phyloP scores from a whole-genome alignment of 2,329 filamentous ascomycete genomes.

The Exophiala bonariae region DNA sequence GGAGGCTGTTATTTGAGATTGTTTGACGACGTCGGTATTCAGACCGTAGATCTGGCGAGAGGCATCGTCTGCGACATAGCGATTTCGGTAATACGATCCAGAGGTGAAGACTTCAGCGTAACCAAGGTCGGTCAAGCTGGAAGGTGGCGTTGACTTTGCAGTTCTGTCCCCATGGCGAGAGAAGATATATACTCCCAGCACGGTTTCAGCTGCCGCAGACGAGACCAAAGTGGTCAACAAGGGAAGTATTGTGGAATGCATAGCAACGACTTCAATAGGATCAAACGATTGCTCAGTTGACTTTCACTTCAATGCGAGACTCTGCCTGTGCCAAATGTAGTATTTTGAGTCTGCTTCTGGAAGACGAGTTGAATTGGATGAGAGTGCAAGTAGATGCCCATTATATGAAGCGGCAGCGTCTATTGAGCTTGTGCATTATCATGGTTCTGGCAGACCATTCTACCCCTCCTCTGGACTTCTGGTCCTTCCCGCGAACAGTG shows the following conservation, averaged over 20 bases:
- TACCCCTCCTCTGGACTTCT: too few species aligned
- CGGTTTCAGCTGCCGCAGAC: conserved; percentile 54
- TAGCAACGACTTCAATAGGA: too few species aligned
- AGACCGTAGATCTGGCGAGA: conserved; percentile 65
- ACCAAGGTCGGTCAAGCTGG: conserved; percentile 71
- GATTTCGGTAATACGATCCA: conserved; percentile 72
- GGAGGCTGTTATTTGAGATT: conserved; percentile 67
- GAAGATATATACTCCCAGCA: conserved; percentile 84
- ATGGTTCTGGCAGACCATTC: too few species aligned
- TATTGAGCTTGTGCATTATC: too few species aligned
- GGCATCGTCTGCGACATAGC: conserved; percentile 68
- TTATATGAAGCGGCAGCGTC: too few species aligned
- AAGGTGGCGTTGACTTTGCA: conserved; percentile 64
- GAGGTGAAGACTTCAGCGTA: conserved; percentile 71
- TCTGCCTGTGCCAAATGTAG: too few species aligned
- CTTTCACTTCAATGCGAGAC: too few species aligned
- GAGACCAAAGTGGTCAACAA: conserved; percentile 15
- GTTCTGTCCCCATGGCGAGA: conserved; percentile 88
- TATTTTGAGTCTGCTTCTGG: too few species aligned
- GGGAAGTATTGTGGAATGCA: not conserved
- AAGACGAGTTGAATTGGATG: too few species aligned
- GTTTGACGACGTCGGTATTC: conserved; percentile 64
- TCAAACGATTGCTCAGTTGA: too few species aligned
- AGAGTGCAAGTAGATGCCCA: too few species aligned
- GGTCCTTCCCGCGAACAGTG: too few species aligned